Percentiles rank a stretch among this genome's conserved stretches.
These are phyloP conservation scores for Monilinia laxa DNA, from an alignment of 2,329 filamentous ascomycete species.

Conservation along the genomic window DNA sequence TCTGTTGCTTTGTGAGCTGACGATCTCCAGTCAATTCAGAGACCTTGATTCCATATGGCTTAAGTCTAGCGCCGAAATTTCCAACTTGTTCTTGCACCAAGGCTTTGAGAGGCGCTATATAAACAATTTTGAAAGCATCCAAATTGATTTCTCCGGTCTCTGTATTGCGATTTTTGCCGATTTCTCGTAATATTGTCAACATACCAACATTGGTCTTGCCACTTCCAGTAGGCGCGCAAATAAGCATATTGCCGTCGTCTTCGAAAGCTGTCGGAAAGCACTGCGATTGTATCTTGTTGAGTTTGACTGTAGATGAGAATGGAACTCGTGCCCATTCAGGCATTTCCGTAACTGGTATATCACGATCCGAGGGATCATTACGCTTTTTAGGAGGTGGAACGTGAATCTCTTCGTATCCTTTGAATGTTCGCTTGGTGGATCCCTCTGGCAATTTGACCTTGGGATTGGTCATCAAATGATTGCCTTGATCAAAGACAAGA, in stretches of 20 bases:
- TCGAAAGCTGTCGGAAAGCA: constrained; percentile 90
- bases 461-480: constrained; percentile 99
- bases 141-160: constrained; percentile 91
- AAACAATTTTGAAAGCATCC: constrained; percentile 97
- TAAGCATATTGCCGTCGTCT: constrained; percentile 94
- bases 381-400: constrained; percentile 90
- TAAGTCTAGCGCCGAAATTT: constrained; percentile 89
- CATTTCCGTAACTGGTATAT: constrained; percentile 82
- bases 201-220: constrained; percentile 99
- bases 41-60: constrained; percentile 87
- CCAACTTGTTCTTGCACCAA: constrained; percentile 97
- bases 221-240: constrained; percentile 94
- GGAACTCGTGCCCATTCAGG: constrained; percentile 89
- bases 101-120: constrained; percentile 93
- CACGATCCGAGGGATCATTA: constrained; percentile 73
- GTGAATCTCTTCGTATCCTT: constrained; percentile 98
- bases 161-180: constrained; percentile 89
- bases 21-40: constrained; percentile 97
- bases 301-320: constrained; percentile 79
- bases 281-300: constrained; percentile 94
- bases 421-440: constrained; percentile 92
- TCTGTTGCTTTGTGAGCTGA: constrained; percentile 97
- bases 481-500: constrained; percentile 94
- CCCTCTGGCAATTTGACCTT: constrained; percentile 92
- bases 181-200: constrained; percentile 92